A percentile compares a stretch with the other conserved stretches of the same genome.
Evolutionary conservation across 2,329 filamentous ascomycete genomes (phyloP).

Genomic region (Leptographium procerum): DNA sequence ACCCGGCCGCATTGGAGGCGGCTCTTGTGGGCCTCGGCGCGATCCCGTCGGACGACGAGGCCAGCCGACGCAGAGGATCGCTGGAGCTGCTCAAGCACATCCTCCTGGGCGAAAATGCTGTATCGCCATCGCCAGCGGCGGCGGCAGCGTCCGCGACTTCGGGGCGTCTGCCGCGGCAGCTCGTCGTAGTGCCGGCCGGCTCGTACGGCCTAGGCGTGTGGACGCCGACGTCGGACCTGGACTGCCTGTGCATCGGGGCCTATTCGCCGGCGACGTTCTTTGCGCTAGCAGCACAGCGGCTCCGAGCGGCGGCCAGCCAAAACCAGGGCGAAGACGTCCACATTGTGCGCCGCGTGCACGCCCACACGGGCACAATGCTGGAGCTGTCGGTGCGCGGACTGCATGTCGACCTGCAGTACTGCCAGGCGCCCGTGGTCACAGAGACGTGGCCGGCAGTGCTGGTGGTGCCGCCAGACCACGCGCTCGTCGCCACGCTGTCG

Average conservation of each 20-base stretch:
- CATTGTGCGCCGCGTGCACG: slow-evolving; percentile 45
- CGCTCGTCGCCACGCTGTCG: slow-evolving; percentile 42
- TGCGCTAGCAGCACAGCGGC: slow-evolving; percentile 40
- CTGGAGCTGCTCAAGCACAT: slow-evolving; percentile 11
- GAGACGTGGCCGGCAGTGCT: slow-evolving; percentile 39
- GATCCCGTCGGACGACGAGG: slow-evolving; percentile 37
- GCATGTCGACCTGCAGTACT: slow-evolving; percentile 56
- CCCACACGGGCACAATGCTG: slow-evolving; percentile 51
- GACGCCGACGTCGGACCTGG: slow-evolving; percentile 49
- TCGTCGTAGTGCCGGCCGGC: slow-evolving; percentile 51
- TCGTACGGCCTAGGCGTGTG: slow-evolving; percentile 55
- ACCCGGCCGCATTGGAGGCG: slow-evolving; percentile 23
- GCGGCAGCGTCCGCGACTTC: neutral
- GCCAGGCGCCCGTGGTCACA: slow-evolving; percentile 42
- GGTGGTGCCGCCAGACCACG: slow-evolving; percentile 35
- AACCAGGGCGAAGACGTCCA: slow-evolving; percentile 20
- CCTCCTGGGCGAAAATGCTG: neutral
- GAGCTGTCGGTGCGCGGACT: slow-evolving; percentile 48
- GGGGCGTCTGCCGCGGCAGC: slow-evolving; percentile 20
- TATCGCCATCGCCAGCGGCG: neutral
- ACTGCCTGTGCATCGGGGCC: slow-evolving; percentile 53
- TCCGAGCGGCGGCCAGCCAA: slow-evolving; percentile 25
- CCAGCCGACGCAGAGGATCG: slow-evolving; percentile 4
- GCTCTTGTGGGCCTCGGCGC: slow-evolving; percentile 26
- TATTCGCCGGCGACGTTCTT: slow-evolving; percentile 53